phyloP scores from a whole-genome alignment of 306 rosid species.

The Arachis stenosperma region DNA sequence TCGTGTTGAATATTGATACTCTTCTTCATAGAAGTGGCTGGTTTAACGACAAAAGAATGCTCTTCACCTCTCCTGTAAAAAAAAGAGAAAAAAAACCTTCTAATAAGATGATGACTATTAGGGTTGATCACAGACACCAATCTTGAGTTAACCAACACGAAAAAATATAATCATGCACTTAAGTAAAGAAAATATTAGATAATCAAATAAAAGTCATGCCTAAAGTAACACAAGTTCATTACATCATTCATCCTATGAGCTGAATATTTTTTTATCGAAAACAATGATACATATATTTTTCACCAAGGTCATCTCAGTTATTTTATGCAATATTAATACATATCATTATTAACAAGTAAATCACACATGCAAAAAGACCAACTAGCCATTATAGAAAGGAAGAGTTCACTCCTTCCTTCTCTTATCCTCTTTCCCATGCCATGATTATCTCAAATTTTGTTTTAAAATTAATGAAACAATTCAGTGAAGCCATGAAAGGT shows the following conservation, averaged over 20 bases:
- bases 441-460: no score
- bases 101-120: slow-evolving; percentile 38
- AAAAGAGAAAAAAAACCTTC: slow-evolving; percentile 18
- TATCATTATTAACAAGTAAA: slow-evolving; percentile 4
- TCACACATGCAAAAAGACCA: neutral
- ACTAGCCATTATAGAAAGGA: neutral
- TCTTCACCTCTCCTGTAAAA: slow-evolving; percentile 89
- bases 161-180: slow-evolving; percentile 22
- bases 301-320: slow-evolving; percentile 2
- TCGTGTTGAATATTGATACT: slow-evolving; percentile 55
- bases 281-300: slow-evolving; percentile 3
- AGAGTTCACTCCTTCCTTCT: neutral
- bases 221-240: slow-evolving; percentile 9
- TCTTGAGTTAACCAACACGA: slow-evolving; percentile 17
- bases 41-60: slow-evolving; percentile 93
- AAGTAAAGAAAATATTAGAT: neutral
- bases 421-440: neutral
- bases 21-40: slow-evolving; percentile 67
- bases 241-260: neutral
- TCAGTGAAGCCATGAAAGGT: neutral
- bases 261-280: slow-evolving; percentile 18
- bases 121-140: slow-evolving; percentile 20
- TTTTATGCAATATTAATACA: neutral
- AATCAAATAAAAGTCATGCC: no score
- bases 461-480: neutral